Base-by-base conservation (phyloP, 192 early-diverging fungal species). In the Backusella morwellensis region DNA sequence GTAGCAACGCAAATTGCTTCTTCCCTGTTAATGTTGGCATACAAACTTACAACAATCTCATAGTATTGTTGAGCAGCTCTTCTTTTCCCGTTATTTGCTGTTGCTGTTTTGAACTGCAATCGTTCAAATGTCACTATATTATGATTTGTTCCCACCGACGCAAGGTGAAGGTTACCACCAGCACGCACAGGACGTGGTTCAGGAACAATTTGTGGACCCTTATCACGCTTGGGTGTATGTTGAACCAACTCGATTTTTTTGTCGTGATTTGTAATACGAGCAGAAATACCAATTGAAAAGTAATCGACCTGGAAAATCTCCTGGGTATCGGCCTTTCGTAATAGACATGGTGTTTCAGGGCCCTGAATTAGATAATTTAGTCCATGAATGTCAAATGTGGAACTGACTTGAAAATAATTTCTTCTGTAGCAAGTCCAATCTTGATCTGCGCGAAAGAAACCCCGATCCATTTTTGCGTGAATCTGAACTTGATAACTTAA, bases 61-160 rank as follows among this genome's bases (percentile, higher is more conserved):
- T 95, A 95, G 84, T 94, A 96, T 81, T 98, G 96, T 80, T 98
- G 96, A 0, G 95, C 92, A 17, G 93, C 94, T 9, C 92, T 86
- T 56, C 95, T 87, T 78, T 95, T 95, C 47, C 94, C 94, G 77
- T 95, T 97, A 82, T 97, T 98, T 40, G 94, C 93, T 0, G 96
- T 98, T 34, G 96, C 95, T 0, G 91, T 91, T 81, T 97, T 97
- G 89, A 98, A 98, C 85, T 98, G 96, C 17, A 98, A 83, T 1
- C 96, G 88, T 71, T 98, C 95, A 76, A 95, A 98, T 26, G 91
- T 91, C 1, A 88, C 90, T 0, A 87, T 78, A 54, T 76, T 83
- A 73, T 87, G 82, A 54, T 85, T 85, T 54, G 82, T 56, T 14
- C 78, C 79, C 0, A 90, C 84, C 47, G 85, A 69, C 67, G 74